Evolutionary conservation across 2,329 filamentous ascomycete species (phyloP), one percentile per base, ranked within the genome.

Genomic region (Capronia americana): DNA sequence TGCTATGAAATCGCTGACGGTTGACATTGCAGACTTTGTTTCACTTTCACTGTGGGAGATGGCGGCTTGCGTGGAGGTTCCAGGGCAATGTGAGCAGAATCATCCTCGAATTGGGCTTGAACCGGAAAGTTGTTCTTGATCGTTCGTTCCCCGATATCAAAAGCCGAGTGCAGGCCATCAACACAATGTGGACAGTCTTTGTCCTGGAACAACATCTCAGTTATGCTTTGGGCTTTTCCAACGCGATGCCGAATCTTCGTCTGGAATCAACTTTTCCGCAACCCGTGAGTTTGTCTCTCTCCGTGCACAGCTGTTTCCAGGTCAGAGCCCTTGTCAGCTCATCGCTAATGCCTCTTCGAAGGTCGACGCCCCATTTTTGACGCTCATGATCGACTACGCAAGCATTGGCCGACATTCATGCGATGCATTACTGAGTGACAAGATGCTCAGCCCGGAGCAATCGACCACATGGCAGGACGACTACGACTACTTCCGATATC

Each of bases 351-450:
- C 28, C 7, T 34, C 14, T 17, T 20, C 38, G 17, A n/a, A 63
- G 62, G 46, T 64, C 23, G 56, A 64, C n/a, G 62, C 62, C 4
- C 62, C 55, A 20, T 64, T 58, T 53, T 48, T 64, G 48, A 57
- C 44, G 32, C 54, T 58, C 14, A 64, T 64, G 62, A 64, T 64
- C n/a, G 62, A 64, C 38, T 64, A 64, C 17, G 56, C 54, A n/a
- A 51, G 56, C 20, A 64, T 64, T 14, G 62, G 62, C 10, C 57
- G 50, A 55, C 54, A 64, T 26, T 57, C 62, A 14, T 64, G 62
- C 62, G 48, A 53, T 17, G 62, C 62, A 6, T 55, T 64, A 7
- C 23, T 64, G 46, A 58, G 38, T 34, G 62, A 64, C 62, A 64
- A 59, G 30, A 26, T 58, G 32, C 30, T 59, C 24, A 58, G 28